phyloP scores from a whole-genome alignment of 176 grass and related monocot genomes.

The Areca catechu region DNA sequence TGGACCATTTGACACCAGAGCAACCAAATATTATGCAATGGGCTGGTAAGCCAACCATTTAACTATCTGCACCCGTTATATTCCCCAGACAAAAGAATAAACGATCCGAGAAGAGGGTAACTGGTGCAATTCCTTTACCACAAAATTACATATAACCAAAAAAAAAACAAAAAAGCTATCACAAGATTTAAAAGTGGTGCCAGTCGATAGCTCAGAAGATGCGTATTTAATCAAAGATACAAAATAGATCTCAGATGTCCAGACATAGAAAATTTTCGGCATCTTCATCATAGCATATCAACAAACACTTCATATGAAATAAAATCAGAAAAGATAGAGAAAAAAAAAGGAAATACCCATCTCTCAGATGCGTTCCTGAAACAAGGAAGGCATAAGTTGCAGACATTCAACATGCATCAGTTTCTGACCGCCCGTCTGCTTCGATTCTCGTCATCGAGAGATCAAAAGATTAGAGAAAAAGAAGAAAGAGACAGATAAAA shows the following conservation, averaged over 20 bases:
- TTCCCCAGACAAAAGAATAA: slow-evolving; percentile 16
- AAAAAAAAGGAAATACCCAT: background rate
- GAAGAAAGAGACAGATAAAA: background rate
- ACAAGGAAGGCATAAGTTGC: slow-evolving; percentile 35
- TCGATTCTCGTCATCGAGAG: slow-evolving; percentile 58
- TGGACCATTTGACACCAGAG: slow-evolving; percentile 84
- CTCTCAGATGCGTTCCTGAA: slow-evolving; percentile 43
- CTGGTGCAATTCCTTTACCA: background rate
- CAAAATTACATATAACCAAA: too few species aligned
- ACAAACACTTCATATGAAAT: background rate
- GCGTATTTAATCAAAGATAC: slow-evolving; percentile 1
- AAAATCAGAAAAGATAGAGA: background rate
- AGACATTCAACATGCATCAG: slow-evolving; percentile 99
- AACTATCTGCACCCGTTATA: slow-evolving; percentile 32
- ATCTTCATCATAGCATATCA: slow-evolving; percentile 37
- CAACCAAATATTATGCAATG: slow-evolving; percentile 44
- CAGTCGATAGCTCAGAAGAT: background rate
- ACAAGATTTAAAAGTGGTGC: too few species aligned
- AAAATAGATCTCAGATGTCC: slow-evolving; percentile 61
- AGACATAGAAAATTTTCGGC: slow-evolving; percentile 46
- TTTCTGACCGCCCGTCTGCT: slow-evolving; percentile 99
- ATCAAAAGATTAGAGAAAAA: too few species aligned
- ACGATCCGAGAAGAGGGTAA: slow-evolving; percentile 20
- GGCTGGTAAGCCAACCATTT: slow-evolving; percentile 90
- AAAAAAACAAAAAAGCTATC: too few species aligned